phyloP scores from a whole-genome alignment of 2,329 filamentous ascomycete species.

The Botrytis byssoidea region DNA sequence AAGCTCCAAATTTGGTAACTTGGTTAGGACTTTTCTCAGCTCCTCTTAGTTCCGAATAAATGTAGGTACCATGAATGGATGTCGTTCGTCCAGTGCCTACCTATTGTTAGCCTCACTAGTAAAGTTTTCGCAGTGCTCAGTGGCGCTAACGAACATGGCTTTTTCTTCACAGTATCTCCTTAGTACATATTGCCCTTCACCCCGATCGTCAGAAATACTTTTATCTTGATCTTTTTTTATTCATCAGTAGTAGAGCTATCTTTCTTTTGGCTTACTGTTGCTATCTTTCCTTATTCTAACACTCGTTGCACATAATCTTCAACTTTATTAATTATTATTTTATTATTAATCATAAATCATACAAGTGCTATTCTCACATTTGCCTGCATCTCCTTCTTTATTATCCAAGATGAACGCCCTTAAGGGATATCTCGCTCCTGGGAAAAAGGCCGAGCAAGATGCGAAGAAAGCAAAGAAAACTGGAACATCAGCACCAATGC shows the following conservation, averaged over 20 bases:
- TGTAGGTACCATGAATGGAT: neutral
- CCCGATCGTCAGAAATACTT: neutral
- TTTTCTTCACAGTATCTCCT: neutral
- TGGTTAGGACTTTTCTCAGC: constrained; percentile 2
- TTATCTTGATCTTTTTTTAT: neutral
- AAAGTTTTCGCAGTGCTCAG: neutral
- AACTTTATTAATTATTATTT: neutral
- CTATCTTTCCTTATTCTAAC: neutral
- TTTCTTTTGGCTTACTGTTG: neutral
- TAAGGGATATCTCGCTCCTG: constrained; percentile 21
- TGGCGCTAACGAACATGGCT: constrained; percentile 4
- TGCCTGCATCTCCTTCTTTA: neutral
- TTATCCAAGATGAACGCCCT: constrained; percentile 17
- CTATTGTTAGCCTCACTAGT: neutral
- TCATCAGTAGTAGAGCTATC: neutral
- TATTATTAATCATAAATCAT: neutral
- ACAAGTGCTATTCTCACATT: neutral
- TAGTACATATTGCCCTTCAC: constrained; percentile 9
- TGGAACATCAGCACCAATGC: neutral
- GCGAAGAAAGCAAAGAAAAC: neutral
- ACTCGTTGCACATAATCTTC: neutral
- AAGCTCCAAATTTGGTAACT: constrained; percentile 10
- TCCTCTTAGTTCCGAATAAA: neutral
- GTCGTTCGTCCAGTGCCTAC: neutral
- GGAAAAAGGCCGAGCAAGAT: constrained; percentile 16